Evolutionary conservation across 1,139 yeast genomes (phyloP).

Genomic region (Debaryomyces nepalensis): DNA sequence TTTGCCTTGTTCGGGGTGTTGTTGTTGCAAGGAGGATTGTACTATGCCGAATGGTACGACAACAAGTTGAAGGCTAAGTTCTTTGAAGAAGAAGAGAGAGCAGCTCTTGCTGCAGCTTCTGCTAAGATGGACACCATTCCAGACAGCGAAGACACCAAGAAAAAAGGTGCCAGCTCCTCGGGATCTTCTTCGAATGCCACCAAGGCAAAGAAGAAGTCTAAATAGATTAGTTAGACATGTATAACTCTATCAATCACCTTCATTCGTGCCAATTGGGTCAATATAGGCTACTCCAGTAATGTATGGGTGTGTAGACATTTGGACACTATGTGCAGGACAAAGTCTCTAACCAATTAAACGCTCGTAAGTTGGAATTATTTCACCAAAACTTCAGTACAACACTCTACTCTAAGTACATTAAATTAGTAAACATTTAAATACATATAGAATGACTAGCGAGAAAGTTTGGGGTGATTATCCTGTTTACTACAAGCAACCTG

Average conservation of each 20-base stretch:
- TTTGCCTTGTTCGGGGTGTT: conserved; percentile 76
- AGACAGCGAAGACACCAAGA: conserved; percentile 3
- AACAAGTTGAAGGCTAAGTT: conserved; percentile 57
- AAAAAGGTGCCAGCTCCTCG: conserved; percentile 11
- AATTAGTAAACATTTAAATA: conserved; percentile 9
- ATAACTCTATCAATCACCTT: background rate
- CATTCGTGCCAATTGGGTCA: background rate
- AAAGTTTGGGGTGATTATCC: conserved; percentile 62
- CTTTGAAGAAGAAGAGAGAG: conserved; percentile 45
- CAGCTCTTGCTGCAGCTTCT: conserved; percentile 21
- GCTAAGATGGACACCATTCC: conserved; percentile 20
- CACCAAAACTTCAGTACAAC: conserved; percentile 1
- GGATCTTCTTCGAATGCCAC: conserved; percentile 13
- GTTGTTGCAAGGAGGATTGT: conserved; percentile 84
- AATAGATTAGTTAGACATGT: conserved; percentile 2
- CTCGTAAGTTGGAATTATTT: conserved; percentile 14
- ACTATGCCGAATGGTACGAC: conserved; percentile 85
- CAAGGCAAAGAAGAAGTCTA: conserved; percentile 13
- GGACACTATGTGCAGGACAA: conserved; percentile 14
- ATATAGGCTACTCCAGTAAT: background rate
- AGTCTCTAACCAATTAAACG: conserved; percentile 19
- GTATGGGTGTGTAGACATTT: background rate
- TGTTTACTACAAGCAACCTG: conserved; percentile 62
- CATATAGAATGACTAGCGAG: conserved; percentile 17
- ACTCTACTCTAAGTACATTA: conserved; percentile 1